Evolutionary conservation across 805 yeast species (phyloP).

Genomic region (Dipodascopsis uninucleata): DNA sequence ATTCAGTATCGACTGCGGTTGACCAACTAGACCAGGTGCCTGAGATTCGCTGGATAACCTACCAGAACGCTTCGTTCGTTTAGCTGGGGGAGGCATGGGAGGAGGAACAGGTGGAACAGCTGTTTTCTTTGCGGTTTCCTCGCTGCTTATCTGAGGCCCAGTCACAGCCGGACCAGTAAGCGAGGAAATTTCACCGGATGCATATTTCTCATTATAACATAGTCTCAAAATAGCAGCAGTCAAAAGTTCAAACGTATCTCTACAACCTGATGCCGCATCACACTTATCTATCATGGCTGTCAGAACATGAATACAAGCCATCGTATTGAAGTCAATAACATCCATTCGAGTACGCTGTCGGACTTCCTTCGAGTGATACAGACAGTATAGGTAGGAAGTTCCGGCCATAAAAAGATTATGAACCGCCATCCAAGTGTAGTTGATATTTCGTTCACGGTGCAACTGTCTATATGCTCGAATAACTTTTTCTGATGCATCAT

Average conservation of each 20-base stretch:
- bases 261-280: constrained; percentile 72
- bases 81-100: constrained; percentile 28
- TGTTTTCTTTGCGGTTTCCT: constrained; percentile 7
- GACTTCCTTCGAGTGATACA: constrained; percentile 63
- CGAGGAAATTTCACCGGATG: constrained; percentile 26
- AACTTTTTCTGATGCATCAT: constrained; percentile 62
- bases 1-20: too few relatives aligned
- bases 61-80: constrained; percentile 12
- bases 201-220: constrained; percentile 33
- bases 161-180: constrained; percentile 10
- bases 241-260: constrained; percentile 66
- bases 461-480: constrained; percentile 60
- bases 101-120: constrained; percentile 26
- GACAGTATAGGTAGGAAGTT: constrained; percentile 71
- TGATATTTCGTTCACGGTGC: constrained; percentile 54
- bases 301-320: constrained; percentile 48
- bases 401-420: constrained; percentile 89
- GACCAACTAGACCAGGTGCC: too few relatives aligned
- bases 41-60: too few relatives aligned
- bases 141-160: constrained; percentile 2
- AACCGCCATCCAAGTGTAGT: constrained; percentile 91
- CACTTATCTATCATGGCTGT: constrained; percentile 62
- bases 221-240: constrained; percentile 67
- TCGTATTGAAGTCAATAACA: constrained; percentile 49
- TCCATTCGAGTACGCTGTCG: constrained; percentile 45